A percentile compares a stretch with the other conserved stretches of the same genome.
phyloP scores from a whole-genome alignment of 2,329 filamentous ascomycete genomes.

The Coniochaeta sp. region DNA sequence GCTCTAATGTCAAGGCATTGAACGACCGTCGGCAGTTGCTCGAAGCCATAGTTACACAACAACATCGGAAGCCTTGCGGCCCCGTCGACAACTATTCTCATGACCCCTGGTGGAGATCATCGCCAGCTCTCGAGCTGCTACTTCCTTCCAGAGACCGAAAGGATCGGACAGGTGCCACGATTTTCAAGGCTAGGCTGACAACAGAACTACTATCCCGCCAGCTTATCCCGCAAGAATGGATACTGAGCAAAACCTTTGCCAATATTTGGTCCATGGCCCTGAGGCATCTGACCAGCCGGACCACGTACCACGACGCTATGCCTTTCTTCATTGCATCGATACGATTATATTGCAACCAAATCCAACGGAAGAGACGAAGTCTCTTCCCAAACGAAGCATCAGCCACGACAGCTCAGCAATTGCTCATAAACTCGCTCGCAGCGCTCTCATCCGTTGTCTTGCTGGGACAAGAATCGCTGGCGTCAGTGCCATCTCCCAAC shows the following conservation, averaged over 20 bases:
- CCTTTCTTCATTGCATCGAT: conserved; percentile 27
- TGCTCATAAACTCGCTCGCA: background rate
- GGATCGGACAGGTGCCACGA: conserved; percentile 6
- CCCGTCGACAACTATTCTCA: conserved; percentile 11
- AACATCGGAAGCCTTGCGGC: conserved; percentile 22
- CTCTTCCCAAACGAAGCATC: background rate
- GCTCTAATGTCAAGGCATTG: conserved; percentile 23
- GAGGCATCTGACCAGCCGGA: conserved; percentile 23
- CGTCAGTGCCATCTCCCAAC: too few species aligned
- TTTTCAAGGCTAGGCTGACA: conserved; percentile 28
- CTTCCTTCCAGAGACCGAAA: background rate
- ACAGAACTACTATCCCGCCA: conserved; percentile 24
- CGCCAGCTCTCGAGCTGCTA: background rate
- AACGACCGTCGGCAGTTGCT: conserved; percentile 34
- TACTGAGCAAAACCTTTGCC: conserved; percentile 18
- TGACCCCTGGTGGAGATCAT: background rate
- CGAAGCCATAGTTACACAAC: conserved; percentile 22
- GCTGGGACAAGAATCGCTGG: background rate
- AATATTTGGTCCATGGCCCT: conserved; percentile 30
- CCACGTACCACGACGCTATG: conserved; percentile 22
- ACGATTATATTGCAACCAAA: conserved; percentile 17
- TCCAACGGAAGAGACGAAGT: background rate
- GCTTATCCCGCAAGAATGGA: conserved; percentile 32
- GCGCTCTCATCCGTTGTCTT: background rate
- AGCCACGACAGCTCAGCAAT: background rate